These are phyloP conservation scores for Fusarium tupiense DNA, from an alignment of 2,329 filamentous ascomycete genomes.

Conservation along the genomic window DNA sequence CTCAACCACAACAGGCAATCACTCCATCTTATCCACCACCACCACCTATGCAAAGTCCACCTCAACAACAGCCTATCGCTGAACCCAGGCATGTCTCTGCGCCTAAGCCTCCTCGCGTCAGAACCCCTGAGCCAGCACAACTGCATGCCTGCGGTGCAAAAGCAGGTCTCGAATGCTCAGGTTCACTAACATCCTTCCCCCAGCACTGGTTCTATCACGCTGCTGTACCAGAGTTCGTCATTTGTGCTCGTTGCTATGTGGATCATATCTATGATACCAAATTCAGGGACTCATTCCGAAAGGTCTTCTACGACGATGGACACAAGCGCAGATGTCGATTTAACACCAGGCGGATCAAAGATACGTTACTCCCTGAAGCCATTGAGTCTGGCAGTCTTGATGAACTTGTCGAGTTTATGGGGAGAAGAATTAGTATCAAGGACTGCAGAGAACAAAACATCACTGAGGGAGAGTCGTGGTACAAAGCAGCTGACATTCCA, in stretches of 20 bases:
- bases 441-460: slow-evolving; percentile 27
- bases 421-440: slow-evolving; percentile 29
- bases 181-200: slow-evolving; percentile 37
- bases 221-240: slow-evolving; percentile 43
- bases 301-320: slow-evolving; percentile 32
- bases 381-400: slow-evolving; percentile 42
- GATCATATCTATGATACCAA: slow-evolving; percentile 48
- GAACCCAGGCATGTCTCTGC: neutral
- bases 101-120: slow-evolving; percentile 13
- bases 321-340: slow-evolving; percentile 50
- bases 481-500: slow-evolving; percentile 46
- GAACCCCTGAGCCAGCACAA: slow-evolving; percentile 24
- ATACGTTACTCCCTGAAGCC: slow-evolving; percentile 46
- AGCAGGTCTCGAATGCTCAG: slow-evolving; percentile 42
- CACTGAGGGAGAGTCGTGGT: slow-evolving; percentile 45
- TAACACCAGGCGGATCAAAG: slow-evolving; percentile 44
- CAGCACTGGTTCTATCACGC: slow-evolving; percentile 53
- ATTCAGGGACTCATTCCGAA: slow-evolving; percentile 44
- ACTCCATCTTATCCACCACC: neutral
- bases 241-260: slow-evolving; percentile 53
- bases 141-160: slow-evolving; percentile 25
- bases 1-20: neutral
- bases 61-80: neutral
- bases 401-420: slow-evolving; percentile 44
- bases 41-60: neutral